These are phyloP conservation scores for Aotearoamyces nothofagi DNA, from an alignment of 2,329 filamentous ascomycete genomes.

Conservation along the genomic window DNA sequence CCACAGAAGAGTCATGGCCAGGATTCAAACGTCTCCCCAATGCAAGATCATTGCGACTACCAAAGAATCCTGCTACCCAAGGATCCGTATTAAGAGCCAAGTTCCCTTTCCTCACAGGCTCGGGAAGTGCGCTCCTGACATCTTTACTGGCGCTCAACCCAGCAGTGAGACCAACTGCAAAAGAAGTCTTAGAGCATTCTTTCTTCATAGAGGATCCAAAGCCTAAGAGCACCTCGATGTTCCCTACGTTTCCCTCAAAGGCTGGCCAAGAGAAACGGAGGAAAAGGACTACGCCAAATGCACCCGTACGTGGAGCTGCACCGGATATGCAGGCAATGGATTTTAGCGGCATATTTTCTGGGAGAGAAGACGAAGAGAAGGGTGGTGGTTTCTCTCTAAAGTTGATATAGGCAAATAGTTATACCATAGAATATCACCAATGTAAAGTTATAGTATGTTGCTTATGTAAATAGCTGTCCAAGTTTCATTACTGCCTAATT, in stretches of 20 bases:
- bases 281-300: constrained; percentile 61
- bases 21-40: constrained; percentile 78
- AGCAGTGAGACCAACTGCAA: constrained; percentile 50
- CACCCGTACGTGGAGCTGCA: constrained; percentile 62
- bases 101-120: constrained; percentile 68
- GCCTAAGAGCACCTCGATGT: constrained; percentile 81
- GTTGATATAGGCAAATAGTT: constrained; percentile 28
- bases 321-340: constrained; percentile 37
- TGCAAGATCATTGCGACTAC: constrained; percentile 62
- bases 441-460: constrained; percentile 1
- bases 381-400: constrained; percentile 53
- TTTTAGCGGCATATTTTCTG: constrained; percentile 57
- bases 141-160: constrained; percentile 65
- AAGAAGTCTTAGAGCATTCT: constrained; percentile 58
- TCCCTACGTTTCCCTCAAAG: constrained; percentile 93
- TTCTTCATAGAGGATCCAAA: constrained; percentile 86
- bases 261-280: constrained; percentile 78
- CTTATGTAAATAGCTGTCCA: not conserved
- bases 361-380: constrained; percentile 46
- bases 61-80: constrained; percentile 25
- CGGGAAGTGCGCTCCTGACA: constrained; percentile 56
- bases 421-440: constrained; percentile 8
- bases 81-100: constrained; percentile 51
- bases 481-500: constrained; percentile 5
- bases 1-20: constrained; percentile 73